Conservation (phyloP, 2,329 filamentous ascomycete genomes). For the Macrophomina phaseolina region DNA sequence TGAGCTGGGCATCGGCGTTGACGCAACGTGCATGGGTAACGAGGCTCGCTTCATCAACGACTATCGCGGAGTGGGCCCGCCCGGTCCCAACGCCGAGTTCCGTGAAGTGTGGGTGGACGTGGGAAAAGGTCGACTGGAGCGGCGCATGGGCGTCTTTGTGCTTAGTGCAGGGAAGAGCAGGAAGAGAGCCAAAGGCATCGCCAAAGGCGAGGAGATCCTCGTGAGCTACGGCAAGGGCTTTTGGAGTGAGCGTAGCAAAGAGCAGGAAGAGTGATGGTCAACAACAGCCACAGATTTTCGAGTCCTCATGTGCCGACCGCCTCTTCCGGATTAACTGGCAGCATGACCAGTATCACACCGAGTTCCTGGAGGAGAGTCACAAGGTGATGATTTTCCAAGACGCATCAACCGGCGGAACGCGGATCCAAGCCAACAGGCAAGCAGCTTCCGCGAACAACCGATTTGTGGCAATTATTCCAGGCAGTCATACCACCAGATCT, state of each 20-base stretch:
- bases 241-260: slow-evolving; percentile 48
- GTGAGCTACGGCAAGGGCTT: slow-evolving; percentile 62
- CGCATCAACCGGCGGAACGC: too few species aligned
- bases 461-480: too few species aligned
- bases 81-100: slow-evolving; percentile 51
- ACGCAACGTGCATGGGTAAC: slow-evolving; percentile 56
- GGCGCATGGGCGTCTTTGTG: slow-evolving; percentile 58
- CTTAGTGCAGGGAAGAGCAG: slow-evolving; percentile 56
- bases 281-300: not conserved
- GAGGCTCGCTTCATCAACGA: slow-evolving; percentile 61
- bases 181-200: slow-evolving; percentile 53
- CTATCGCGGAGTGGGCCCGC: slow-evolving; percentile 54
- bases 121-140: slow-evolving; percentile 48
- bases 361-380: not conserved
- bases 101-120: slow-evolving; percentile 45
- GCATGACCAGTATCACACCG: not conserved
- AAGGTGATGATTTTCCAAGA: too few species aligned
- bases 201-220: slow-evolving; percentile 57
- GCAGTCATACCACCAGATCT: too few species aligned
- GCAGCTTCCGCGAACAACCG: too few species aligned
- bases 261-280: slow-evolving; percentile 24
- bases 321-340: too few species aligned
- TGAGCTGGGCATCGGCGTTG: slow-evolving; percentile 55
- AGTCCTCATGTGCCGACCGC: not conserved
- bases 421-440: too few species aligned